Conservation (phyloP, 2,329 filamentous ascomycete genomes). For the Penicillium sp. region DNA sequence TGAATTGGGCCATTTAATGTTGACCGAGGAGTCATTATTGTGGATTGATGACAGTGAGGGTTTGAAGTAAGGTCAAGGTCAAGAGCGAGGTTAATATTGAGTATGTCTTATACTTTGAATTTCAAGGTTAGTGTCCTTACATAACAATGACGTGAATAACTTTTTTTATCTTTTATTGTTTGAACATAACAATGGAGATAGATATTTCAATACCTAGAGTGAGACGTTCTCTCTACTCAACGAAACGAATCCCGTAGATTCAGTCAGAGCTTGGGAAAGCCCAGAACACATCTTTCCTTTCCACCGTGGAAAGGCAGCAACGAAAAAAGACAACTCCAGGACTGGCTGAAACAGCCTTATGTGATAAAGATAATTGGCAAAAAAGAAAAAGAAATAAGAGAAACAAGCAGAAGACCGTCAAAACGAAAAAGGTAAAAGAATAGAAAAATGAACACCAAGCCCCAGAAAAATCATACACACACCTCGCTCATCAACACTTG, state of each 20-base stretch:
- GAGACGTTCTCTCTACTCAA: background rate
- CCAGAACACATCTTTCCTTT: background rate
- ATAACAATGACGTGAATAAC: constrained; percentile 23
- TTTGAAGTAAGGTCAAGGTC: background rate
- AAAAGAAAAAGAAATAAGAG: background rate
- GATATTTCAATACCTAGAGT: background rate
- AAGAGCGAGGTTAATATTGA: background rate
- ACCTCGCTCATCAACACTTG: background rate
- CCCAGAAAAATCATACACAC: constrained; percentile 11
- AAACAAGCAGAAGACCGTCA: background rate
- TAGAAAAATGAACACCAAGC: background rate
- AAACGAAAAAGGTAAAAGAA: background rate
- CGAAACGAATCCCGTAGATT: background rate
- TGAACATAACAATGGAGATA: background rate
- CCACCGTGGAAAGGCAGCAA: background rate
- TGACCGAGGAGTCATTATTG: constrained; percentile 13
- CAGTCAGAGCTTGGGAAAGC: background rate
- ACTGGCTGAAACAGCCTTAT: background rate
- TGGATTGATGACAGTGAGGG: background rate
- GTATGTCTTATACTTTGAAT: background rate
- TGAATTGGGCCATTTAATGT: constrained; percentile 28
- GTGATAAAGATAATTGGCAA: background rate
- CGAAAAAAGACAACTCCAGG: background rate
- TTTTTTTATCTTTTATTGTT: constrained; percentile 1
- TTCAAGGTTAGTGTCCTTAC: constrained; percentile 7